A percentile compares a stretch with the other conserved stretches of the same genome.
phyloP scores from a whole-genome alignment of 2,329 filamentous ascomycete genomes.

The Fonsecaea nubica region DNA sequence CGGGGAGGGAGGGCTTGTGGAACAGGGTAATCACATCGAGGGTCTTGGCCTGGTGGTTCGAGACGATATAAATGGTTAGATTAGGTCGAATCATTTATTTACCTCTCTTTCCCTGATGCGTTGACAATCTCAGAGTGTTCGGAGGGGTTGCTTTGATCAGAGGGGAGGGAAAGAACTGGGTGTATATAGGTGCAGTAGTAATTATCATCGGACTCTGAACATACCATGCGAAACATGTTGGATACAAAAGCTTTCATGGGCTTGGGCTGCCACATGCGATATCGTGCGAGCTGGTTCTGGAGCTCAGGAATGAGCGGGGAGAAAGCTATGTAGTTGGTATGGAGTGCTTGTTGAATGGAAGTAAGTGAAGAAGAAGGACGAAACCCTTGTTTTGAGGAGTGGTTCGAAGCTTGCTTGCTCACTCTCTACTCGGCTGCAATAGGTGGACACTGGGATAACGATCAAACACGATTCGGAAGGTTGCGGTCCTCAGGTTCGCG shows the following conservation, averaged over 20 bases:
- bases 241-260: constrained; percentile 32
- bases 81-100: not conserved
- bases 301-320: not conserved
- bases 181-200: not conserved
- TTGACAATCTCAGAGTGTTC: not conserved
- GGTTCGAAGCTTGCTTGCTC: not conserved
- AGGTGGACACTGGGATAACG: not conserved
- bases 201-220: not conserved
- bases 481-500: not conserved
- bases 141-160: not conserved
- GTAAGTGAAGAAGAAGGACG: not conserved
- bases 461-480: not conserved
- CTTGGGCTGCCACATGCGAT: constrained; percentile 32
- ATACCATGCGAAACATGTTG: constrained; percentile 37
- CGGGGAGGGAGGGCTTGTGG: constrained; percentile 77
- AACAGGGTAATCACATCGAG: constrained; percentile 95
- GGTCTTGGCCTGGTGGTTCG: constrained; percentile 68
- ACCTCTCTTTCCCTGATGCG: not conserved
- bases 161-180: not conserved
- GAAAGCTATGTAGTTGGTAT: not conserved
- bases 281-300: not conserved
- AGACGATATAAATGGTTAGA: not conserved
- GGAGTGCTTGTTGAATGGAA: not conserved
- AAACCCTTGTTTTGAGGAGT: not conserved
- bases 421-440: not conserved